A percentile compares a stretch with the other conserved stretches of the same genome.
These are phyloP conservation scores for Phaseolus lunatus DNA, from an alignment of 306 rosid species.

Conservation along the genomic window DNA sequence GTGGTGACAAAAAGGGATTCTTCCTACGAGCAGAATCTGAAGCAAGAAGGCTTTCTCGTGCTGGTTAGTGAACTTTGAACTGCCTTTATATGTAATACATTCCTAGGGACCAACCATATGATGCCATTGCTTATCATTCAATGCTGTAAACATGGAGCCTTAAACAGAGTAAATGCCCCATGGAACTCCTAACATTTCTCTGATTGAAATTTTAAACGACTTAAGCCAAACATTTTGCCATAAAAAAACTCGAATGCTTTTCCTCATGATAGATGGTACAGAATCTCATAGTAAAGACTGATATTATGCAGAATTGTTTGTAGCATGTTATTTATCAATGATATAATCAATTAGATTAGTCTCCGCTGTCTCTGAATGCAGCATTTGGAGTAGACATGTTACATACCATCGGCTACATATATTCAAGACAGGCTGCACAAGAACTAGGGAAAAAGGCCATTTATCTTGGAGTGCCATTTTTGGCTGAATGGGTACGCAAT, in stretches of 20 bases:
- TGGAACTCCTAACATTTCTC: slow-evolving; percentile 1
- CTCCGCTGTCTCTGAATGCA: slow-evolving; percentile 48
- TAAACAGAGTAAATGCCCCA: slow-evolving; percentile 13
- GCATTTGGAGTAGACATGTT: slow-evolving; percentile 81
- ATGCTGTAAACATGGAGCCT: slow-evolving; percentile 6
- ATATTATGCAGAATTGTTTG: neutral
- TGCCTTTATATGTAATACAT: neutral
- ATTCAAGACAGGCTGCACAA: slow-evolving; percentile 93
- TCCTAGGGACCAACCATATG: neutral
- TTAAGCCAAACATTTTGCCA: slow-evolving; percentile 7
- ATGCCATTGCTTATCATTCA: slow-evolving; percentile 10
- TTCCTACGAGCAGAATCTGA: slow-evolving; percentile 76
- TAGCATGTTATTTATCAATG: slow-evolving; percentile 7
- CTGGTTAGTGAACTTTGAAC: slow-evolving; percentile 59
- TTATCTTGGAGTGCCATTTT: slow-evolving; percentile 87
- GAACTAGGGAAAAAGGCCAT: slow-evolving; percentile 94
- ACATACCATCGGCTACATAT: slow-evolving; percentile 79
- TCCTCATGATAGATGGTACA: neutral
- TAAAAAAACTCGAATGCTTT: neutral
- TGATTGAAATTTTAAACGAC: slow-evolving; percentile 27
- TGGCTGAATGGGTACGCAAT: slow-evolving; percentile 92
- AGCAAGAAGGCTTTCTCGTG: slow-evolving; percentile 79
- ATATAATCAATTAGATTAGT: slow-evolving; percentile 13
- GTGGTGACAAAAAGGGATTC: slow-evolving; percentile 80
- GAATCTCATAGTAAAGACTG: neutral